Evolutionary conservation across 441 rosid genomes (phyloP), one percentile per base, ranked within the genome.

Genomic region (Bocquillonia castaneifolia): DNA sequence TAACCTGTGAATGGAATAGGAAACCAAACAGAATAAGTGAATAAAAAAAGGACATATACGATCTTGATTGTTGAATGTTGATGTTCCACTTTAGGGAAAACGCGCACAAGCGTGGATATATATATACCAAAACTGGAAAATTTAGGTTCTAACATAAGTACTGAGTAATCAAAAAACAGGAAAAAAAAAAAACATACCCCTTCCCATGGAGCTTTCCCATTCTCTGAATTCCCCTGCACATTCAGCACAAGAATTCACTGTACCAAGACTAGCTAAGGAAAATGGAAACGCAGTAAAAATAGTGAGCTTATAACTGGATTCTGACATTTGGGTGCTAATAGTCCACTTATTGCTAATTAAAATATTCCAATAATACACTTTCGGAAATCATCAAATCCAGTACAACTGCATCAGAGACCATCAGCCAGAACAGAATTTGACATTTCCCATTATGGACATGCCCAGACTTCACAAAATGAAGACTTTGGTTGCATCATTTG

Each of bases 191-290:
- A 39, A 56, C 79, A 53, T 83, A 90, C 92, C 88, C 87, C 96
- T 89, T 88, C 85, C 98, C 96, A 85, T 50, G 96, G 89, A 53
- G 89, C 82, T 73, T 53, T 89, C 42, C 94, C 98, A 57, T 51
- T 53, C 79, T 81, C 86, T 42, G 82, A 66, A 69, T 78, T 58
- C 26, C 97, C 98, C 97, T 91, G 78, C 56, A 66, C 59, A 72
- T 22, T 36, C 31, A 45, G 37, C 25, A 44, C 2, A 56, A 32
- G 26, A n/a, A 42, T 52, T 20, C 13, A 31, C 17, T 25, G 25
- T 66, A 20, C 20, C 20, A 48, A 53, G 31, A 69, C 44, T 7
- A 61, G 28, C 15, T 55, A 13, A 17, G 71, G 40, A 12, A 57
- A 50, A 50, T 8, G 28, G 14, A 20, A 22, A 3, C 1, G 6